Evolutionary conservation across 1,139 yeast species (phyloP).

Genomic region (Lodderomyces jiufengensis): DNA sequence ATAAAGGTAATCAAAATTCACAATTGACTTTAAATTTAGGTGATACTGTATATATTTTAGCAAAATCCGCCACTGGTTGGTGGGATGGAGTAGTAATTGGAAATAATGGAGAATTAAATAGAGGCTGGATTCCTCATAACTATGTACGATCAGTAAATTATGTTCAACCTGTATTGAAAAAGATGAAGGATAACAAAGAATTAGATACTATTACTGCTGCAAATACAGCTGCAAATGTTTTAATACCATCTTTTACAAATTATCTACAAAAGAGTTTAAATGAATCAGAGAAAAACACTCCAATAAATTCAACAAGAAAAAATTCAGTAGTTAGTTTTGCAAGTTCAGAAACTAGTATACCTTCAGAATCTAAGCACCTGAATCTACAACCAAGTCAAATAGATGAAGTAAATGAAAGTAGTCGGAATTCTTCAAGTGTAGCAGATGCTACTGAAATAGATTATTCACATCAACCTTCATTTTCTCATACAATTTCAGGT

Average conservation of each 20-base stretch:
- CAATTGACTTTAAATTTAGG: constrained; percentile 47
- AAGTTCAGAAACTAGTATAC: constrained; percentile 36
- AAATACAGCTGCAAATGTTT: constrained; percentile 48
- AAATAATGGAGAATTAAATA: constrained; percentile 36
- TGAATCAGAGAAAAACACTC: constrained; percentile 30
- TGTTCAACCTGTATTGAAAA: constrained; percentile 44
- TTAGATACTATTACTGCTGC: constrained; percentile 47
- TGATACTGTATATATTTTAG: constrained; percentile 48
- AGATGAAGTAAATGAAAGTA: background rate
- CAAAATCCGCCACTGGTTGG: constrained; percentile 62
- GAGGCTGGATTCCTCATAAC: constrained; percentile 79
- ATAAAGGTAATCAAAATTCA: constrained; percentile 45
- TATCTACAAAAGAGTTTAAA: constrained; percentile 35
- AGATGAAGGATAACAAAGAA: constrained; percentile 39
- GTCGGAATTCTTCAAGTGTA: background rate
- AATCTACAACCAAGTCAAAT: background rate
- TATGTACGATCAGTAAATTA: constrained; percentile 49
- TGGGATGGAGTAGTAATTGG: constrained; percentile 66
- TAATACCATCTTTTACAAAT: constrained; percentile 43
- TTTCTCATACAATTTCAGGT: constrained; percentile 11
- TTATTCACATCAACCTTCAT: constrained; percentile 11
- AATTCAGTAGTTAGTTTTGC: constrained; percentile 50
- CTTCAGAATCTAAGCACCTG: constrained; percentile 13
- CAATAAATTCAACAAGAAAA: constrained; percentile 36
- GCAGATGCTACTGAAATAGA: no score